A percentile compares a stretch with the other conserved stretches of the same genome.
Conservation (phyloP, 1,284 basidiomycete genomes). For the Amylostereum areolatum region DNA sequence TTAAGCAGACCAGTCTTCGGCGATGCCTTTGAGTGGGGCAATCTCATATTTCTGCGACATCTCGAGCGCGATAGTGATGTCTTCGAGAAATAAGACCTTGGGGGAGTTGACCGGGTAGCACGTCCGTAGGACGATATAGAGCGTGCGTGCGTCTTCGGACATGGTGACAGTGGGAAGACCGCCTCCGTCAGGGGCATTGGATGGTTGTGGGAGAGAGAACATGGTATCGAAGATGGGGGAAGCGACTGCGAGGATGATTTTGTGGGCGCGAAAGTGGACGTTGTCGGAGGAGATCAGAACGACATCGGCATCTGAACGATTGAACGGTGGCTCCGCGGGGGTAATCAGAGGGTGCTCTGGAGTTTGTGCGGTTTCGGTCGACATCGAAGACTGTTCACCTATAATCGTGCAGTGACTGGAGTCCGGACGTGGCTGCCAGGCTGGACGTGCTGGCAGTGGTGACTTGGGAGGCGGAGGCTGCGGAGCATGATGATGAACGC, state of each 20-base stretch:
- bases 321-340: neutral
- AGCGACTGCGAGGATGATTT: constrained; percentile 13
- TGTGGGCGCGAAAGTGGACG: constrained; percentile 13
- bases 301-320: constrained; percentile 8
- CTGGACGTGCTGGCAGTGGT: too few species aligned
- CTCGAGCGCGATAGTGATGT: constrained; percentile 5
- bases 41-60: constrained; percentile 9
- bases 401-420: too few species aligned
- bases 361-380: too few species aligned
- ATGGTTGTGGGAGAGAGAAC: constrained; percentile 9
- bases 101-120: constrained; percentile 1
- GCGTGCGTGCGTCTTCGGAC: neutral
- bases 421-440: too few species aligned
- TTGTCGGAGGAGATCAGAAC: constrained; percentile 8
- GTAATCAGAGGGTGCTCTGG: too few species aligned
- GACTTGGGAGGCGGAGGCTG: too few species aligned
- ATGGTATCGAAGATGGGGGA: constrained; percentile 16
- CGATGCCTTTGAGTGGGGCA: neutral
- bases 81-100: neutral
- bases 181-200: neutral
- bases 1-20: neutral
- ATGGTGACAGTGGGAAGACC: neutral
- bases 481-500: too few species aligned
- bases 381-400: too few species aligned
- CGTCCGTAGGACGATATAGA: constrained; percentile 1